Evolutionary conservation across 1,139 yeast species (phyloP).

Genomic region (Debaryomyces coudertii): DNA sequence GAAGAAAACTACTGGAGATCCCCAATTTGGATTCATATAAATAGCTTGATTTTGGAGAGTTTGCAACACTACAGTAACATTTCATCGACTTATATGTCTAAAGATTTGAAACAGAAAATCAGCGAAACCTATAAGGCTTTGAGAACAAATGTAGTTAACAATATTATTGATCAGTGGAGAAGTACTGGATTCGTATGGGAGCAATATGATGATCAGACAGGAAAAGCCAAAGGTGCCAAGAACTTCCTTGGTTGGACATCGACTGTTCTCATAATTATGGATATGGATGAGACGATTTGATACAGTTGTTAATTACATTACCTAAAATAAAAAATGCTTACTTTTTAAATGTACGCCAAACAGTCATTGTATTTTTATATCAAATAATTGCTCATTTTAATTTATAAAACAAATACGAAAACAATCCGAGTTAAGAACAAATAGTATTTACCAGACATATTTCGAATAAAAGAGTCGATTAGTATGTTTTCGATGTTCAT

Average conservation of each 20-base stretch:
- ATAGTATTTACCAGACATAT: no score
- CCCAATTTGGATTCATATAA: conserved; percentile 91
- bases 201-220: conserved; percentile 79
- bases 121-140: conserved; percentile 53
- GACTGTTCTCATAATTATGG: conserved; percentile 77
- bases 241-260: conserved; percentile 97
- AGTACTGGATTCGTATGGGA: conserved; percentile 88
- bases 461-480: no score
- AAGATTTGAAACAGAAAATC: conserved; percentile 39
- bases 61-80: conserved; percentile 54
- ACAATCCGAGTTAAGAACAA: no score
- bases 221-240: conserved; percentile 79
- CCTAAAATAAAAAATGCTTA: no score
- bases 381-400: no score
- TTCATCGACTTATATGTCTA: conserved; percentile 25
- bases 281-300: conserved; percentile 59
- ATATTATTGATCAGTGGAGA: conserved; percentile 69
- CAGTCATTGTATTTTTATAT: no score
- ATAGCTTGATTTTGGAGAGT: conserved; percentile 77
- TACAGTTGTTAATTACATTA: background rate
- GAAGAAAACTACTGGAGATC: conserved; percentile 97
- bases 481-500: no score
- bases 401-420: no score
- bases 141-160: conserved; percentile 67
- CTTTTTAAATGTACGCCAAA: no score